Evolutionary conservation across 1,139 yeast species (phyloP).

Genomic region (Citeromyces hawaiiensis): DNA sequence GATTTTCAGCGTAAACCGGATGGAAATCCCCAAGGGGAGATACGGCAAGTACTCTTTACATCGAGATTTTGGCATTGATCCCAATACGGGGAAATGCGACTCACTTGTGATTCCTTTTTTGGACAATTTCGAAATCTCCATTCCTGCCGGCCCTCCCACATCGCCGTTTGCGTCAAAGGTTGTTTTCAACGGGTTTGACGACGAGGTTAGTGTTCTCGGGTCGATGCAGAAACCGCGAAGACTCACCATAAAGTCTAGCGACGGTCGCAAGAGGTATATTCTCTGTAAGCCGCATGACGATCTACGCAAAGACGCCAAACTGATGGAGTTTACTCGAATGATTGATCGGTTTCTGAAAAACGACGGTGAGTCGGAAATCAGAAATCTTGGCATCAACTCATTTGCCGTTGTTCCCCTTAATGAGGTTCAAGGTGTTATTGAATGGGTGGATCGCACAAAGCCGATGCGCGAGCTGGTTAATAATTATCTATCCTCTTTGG

Average conservation of each 20-base stretch:
- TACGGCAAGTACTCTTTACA: conserved; percentile 12
- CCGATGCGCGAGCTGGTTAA: conserved; percentile 62
- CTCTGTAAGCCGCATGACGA: conserved; percentile 85
- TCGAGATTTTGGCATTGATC: conserved; percentile 34
- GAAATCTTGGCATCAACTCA: conserved; percentile 61
- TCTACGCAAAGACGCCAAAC: conserved; percentile 87
- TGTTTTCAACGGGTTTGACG: conserved; percentile 45
- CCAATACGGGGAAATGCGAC: conserved; percentile 34
- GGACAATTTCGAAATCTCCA: conserved; percentile 51
- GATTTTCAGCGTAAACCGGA: conserved; percentile 16
- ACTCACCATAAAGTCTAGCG: conserved; percentile 63
- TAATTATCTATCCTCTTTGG: conserved; percentile 18
- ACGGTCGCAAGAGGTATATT: conserved; percentile 57
- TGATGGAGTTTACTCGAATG: conserved; percentile 85
- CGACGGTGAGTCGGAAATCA: conserved; percentile 59
- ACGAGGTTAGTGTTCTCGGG: conserved; percentile 51
- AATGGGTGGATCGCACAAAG: conserved; percentile 78
- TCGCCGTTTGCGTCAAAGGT: conserved; percentile 24
- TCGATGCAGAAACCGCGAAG: conserved; percentile 86
- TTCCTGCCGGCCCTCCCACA: conserved; percentile 48
- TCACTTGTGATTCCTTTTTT: conserved; percentile 74
- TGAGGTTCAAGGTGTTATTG: conserved; percentile 82
- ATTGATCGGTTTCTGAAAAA: conserved; percentile 59
- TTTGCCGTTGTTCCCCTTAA: conserved; percentile 86
- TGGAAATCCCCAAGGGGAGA: conserved; percentile 13